Percentiles rank a stretch among this genome's conserved stretches.
Conservation (phyloP, 257 asterid genomes). For the Coffea eugenioides region DNA sequence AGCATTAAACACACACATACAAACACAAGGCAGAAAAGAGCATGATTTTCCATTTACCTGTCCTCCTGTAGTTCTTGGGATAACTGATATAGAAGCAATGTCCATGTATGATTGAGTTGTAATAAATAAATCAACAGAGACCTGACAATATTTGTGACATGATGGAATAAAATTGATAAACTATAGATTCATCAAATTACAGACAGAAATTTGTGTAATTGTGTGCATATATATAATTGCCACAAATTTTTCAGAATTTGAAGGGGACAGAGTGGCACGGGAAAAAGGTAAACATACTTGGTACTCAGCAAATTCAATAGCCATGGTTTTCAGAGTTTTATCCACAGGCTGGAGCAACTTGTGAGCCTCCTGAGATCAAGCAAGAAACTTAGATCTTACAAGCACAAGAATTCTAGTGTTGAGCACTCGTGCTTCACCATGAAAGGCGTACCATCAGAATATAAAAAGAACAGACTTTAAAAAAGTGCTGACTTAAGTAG, state of each 20-base stretch:
- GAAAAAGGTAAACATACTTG: slow-evolving; percentile 50
- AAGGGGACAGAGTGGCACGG: neutral
- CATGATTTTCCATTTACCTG: slow-evolving; percentile 49
- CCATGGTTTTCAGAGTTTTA: slow-evolving; percentile 82
- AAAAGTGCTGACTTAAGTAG: neutral
- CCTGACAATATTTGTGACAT: slow-evolving; percentile 49
- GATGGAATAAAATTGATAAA: slow-evolving; percentile 15
- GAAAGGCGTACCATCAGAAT: neutral
- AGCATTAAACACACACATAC: no score
- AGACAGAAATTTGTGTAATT: neutral
- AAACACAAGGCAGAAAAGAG: neutral
- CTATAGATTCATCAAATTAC: neutral
- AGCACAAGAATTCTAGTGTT: neutral
- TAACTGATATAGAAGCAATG: slow-evolving; percentile 87
- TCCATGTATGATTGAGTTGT: slow-evolving; percentile 91
- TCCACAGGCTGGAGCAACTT: slow-evolving; percentile 93
- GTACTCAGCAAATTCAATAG: slow-evolving; percentile 96
- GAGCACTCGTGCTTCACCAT: neutral
- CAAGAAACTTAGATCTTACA: slow-evolving; percentile 4
- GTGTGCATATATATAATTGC: neutral
- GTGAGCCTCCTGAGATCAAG: slow-evolving; percentile 83
- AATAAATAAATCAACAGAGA: slow-evolving; percentile 93
- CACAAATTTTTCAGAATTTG: slow-evolving; percentile 2
- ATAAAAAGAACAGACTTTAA: neutral
- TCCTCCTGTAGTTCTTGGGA: slow-evolving; percentile 97